Percentiles rank a stretch among this genome's conserved stretches.
Conservation (phyloP, 1,284 basidiomycete species). For the Trichosporon faecale region DNA sequence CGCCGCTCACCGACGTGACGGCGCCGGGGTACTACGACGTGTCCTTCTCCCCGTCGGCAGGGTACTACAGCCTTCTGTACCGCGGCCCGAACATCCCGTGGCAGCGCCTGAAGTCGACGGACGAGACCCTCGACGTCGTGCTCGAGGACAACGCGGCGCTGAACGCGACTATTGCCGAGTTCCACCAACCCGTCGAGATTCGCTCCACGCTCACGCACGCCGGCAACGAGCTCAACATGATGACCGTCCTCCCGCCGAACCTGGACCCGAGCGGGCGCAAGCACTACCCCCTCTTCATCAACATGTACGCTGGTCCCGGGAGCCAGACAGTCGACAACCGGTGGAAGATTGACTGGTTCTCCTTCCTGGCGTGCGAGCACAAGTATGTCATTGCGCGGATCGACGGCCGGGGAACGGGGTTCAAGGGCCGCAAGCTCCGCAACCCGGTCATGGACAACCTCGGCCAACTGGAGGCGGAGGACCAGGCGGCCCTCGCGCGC, state of each 20-base stretch:
- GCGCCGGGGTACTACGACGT: slow-evolving; percentile 64
- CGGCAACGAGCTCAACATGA: slow-evolving; percentile 78
- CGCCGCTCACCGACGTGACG: slow-evolving; percentile 64
- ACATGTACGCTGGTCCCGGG: slow-evolving; percentile 87
- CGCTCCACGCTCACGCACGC: slow-evolving; percentile 72
- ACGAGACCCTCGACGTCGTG: slow-evolving; percentile 54
- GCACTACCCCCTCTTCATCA: slow-evolving; percentile 88
- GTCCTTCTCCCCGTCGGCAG: slow-evolving; percentile 74
- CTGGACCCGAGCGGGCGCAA: slow-evolving; percentile 89
- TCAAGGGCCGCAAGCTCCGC: slow-evolving; percentile 74
- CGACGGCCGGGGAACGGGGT: slow-evolving; percentile 93
- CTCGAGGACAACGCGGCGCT: slow-evolving; percentile 71
- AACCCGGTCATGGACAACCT: slow-evolving; percentile 80
- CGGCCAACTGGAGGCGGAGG: slow-evolving; percentile 78
- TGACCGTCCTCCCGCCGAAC: slow-evolving; percentile 82
- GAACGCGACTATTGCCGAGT: slow-evolving; percentile 67
- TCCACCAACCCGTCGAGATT: slow-evolving; percentile 67
- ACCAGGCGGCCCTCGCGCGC: slow-evolving; percentile 78
- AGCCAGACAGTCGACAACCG: slow-evolving; percentile 70
- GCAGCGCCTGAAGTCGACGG: slow-evolving; percentile 71
- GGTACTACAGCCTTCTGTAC: slow-evolving; percentile 79
- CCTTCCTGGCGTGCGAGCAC: slow-evolving; percentile 75
- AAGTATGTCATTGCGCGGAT: slow-evolving; percentile 83
- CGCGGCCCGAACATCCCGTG: slow-evolving; percentile 79
- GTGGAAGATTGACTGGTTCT: slow-evolving; percentile 76